Percentiles rank a stretch among this genome's conserved stretches.
Evolutionary conservation across 148 eudicot species (phyloP).

Genomic region (Vaccinium vitisidaea): DNA sequence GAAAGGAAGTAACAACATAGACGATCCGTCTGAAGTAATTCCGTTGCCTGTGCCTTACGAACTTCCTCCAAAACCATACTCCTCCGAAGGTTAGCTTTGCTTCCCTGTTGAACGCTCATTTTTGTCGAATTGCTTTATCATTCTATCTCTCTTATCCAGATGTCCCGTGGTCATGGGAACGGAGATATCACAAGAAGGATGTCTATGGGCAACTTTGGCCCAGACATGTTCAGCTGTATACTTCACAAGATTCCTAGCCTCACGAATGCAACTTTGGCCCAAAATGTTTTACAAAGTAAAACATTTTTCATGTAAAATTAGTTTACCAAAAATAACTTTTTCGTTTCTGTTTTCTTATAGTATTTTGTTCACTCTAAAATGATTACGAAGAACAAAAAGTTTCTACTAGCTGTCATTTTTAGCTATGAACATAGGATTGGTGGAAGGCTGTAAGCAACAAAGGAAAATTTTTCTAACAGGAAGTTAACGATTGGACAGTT

Average conservation of each 20-base stretch:
- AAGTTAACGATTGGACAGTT: no score
- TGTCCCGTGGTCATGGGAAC: conserved; percentile 97
- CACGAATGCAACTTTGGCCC: neutral
- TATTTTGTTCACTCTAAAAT: no score
- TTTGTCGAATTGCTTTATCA: conserved; percentile 4
- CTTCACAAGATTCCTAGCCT: conserved; percentile 37
- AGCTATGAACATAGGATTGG: no score
- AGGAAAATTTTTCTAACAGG: no score
- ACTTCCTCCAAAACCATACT: conserved; percentile 80
- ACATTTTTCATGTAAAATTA: no score
- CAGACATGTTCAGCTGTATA: conserved; percentile 49
- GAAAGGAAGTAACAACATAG: conserved; percentile 33
- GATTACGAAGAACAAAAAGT: no score
- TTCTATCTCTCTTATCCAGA: conserved; percentile 39
- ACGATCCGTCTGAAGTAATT: conserved; percentile 48
- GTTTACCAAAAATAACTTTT: no score
- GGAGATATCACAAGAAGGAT: conserved; percentile 69
- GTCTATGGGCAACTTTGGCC: conserved; percentile 93
- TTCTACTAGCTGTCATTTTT: no score
- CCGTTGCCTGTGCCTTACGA: conserved; percentile 80
- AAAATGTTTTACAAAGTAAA: no score
- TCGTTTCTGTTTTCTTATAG: no score
- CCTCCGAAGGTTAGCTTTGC: conserved; percentile 54
- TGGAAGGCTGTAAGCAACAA: no score
- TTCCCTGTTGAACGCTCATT: neutral